Conservation (phyloP, 192 early-diverging fungal species). For the Hyaloraphidium curvatum region DNA sequence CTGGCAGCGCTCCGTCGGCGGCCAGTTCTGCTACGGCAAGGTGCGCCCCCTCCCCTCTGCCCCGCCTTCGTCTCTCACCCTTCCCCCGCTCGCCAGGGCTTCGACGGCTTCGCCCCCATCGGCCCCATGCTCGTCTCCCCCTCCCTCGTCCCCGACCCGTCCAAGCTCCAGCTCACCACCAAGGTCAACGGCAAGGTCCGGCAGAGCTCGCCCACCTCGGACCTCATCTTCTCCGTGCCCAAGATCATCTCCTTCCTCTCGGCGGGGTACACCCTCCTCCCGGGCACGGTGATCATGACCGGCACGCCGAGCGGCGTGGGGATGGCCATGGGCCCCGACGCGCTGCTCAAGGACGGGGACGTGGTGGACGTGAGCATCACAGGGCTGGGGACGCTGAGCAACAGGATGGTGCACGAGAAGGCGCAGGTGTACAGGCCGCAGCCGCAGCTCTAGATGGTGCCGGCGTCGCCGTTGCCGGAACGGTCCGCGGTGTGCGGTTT, state of each 20-base stretch:
- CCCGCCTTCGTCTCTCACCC: background rate
- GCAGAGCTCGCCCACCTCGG: background rate
- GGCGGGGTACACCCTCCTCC: conserved; percentile 28
- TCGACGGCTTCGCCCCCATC: background rate
- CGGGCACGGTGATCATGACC: conserved; percentile 34
- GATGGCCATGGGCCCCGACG: background rate
- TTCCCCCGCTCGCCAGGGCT: background rate
- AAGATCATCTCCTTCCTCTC: conserved; percentile 1
- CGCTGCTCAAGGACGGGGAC: background rate
- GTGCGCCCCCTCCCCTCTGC: background rate
- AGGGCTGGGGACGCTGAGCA: background rate
- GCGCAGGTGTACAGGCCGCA: too few species aligned
- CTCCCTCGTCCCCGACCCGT: background rate
- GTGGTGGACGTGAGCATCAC: background rate
- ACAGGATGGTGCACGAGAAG: background rate
- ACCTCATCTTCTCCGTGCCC: background rate
- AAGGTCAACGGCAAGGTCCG: background rate
- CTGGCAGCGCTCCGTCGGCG: background rate
- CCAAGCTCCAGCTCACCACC: background rate
- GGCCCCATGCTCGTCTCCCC: background rate
- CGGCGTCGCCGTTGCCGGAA: too few species aligned
- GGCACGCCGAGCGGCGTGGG: background rate
- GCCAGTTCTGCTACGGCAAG: background rate
- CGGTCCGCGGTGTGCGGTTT: too few species aligned
- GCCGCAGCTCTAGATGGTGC: too few species aligned